These are phyloP conservation scores for grape (Vitis vinifera) DNA, from an alignment of 164 flowering plant species.

Conservation along the genomic window ASM3070453v1 NC_081819.1:15046001-15046500, in stretches of 20 bases:
- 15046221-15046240: not conserved
- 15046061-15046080: not conserved
- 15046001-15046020: too few species aligned
- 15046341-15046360: slow-evolving; percentile 24
- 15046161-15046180: not conserved
- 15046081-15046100: not conserved
- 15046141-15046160: slow-evolving; percentile 15
- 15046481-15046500: rapidly evolving
- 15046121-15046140: slow-evolving; percentile 27
- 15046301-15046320: slow-evolving; percentile 17
- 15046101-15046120: not conserved
- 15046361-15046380: slow-evolving; percentile 1
- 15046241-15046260: not conserved
- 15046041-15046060: not conserved
- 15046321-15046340: slow-evolving; percentile 27
- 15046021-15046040: too few species aligned
- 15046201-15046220: not conserved
- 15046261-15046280: slow-evolving; percentile 21
- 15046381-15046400: not conserved
- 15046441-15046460: not conserved
- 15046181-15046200: not conserved
- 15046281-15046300: slow-evolving; percentile 22
- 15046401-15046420: not conserved
- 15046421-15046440: not conserved
- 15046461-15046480: slow-evolving; percentile 13